These are phyloP conservation scores for Colletotrichum euphorbiae DNA, from an alignment of 2,329 filamentous ascomycete genomes.

Conservation along the genomic window DNA sequence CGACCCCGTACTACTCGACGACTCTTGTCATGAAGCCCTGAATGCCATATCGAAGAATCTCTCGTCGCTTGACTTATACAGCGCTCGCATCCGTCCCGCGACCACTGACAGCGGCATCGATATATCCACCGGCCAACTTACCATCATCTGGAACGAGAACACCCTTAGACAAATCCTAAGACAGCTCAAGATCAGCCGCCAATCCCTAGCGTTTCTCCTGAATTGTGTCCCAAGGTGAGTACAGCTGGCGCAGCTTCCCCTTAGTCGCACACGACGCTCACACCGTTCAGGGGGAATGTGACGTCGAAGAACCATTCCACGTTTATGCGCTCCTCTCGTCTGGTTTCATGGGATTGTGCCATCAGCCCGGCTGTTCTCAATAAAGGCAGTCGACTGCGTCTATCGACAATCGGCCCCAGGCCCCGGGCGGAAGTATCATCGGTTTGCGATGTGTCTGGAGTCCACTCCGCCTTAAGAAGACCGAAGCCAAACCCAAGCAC, in stretches of 20 bases:
- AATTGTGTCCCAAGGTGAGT: constrained; percentile 38
- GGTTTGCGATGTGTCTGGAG: constrained; percentile 22
- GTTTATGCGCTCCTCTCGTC: constrained; percentile 37
- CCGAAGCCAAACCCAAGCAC: constrained; percentile 32
- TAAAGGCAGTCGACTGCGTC: constrained; percentile 36
- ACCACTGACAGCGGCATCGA: constrained; percentile 31
- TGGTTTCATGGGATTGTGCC: constrained; percentile 31
- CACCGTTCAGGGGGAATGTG: constrained; percentile 28
- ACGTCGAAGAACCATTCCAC: constrained; percentile 36
- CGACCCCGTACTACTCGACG: constrained; percentile 27
- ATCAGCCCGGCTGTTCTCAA: constrained; percentile 39
- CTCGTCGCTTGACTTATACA: constrained; percentile 28
- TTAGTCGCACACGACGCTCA: background rate
- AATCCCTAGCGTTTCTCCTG: constrained; percentile 36
- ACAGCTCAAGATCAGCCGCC: constrained; percentile 30
- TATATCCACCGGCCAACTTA: constrained; percentile 28
- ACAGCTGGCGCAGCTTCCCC: too few relatives aligned
- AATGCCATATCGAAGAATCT: constrained; percentile 27
- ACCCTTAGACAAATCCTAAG: constrained; percentile 29
- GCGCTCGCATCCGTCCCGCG: constrained; percentile 29
- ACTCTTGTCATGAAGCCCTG: constrained; percentile 33
- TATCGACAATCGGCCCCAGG: constrained; percentile 25
- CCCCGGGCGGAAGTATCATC: constrained; percentile 16
- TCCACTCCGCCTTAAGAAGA: constrained; percentile 28
- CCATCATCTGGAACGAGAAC: constrained; percentile 42